Conservation (phyloP, 805 yeast species). For the Myxozyma nipponensis region DNA sequence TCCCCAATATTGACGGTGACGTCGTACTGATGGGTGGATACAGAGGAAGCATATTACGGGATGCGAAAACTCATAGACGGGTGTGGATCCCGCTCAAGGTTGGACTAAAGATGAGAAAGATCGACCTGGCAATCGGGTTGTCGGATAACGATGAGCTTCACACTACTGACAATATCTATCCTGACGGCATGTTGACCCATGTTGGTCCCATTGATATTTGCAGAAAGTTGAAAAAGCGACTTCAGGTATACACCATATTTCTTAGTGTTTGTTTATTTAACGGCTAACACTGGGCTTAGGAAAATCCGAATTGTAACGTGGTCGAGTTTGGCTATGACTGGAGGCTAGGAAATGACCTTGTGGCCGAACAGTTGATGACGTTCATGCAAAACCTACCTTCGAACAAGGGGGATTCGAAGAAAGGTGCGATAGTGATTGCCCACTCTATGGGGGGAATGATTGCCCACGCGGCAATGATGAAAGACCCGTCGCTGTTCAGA, state of each 20-base stretch:
- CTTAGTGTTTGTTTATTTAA: neutral
- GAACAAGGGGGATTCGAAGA: constrained; percentile 42
- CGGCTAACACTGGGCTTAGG: constrained; percentile 45
- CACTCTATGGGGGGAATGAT: constrained; percentile 95
- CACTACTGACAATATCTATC: constrained; percentile 51
- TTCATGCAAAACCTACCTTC: constrained; percentile 44
- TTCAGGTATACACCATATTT: constrained; percentile 33
- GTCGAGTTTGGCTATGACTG: constrained; percentile 90
- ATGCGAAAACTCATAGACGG: constrained; percentile 56
- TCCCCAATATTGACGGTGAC: constrained; percentile 63
- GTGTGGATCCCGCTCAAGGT: constrained; percentile 87
- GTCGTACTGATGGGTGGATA: constrained; percentile 82
- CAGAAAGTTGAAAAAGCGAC: constrained; percentile 52
- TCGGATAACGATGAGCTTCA: constrained; percentile 60
- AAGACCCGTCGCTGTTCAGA: constrained; percentile 62
- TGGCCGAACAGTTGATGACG: constrained; percentile 50
- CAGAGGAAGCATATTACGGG: constrained; percentile 75
- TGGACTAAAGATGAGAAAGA: constrained; percentile 68
- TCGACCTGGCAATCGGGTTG: constrained; percentile 72
- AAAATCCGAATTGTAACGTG: constrained; percentile 57
- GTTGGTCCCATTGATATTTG: constrained; percentile 86
- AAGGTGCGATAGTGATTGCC: constrained; percentile 68
- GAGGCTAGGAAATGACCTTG: constrained; percentile 67
- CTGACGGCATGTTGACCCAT: constrained; percentile 75
- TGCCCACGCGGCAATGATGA: constrained; percentile 73